A percentile compares a stretch with the other conserved stretches of the same genome.
These are phyloP conservation scores for Diaporthe vexans DNA, from an alignment of 2,329 filamentous ascomycete genomes.

Conservation along the genomic window DNA sequence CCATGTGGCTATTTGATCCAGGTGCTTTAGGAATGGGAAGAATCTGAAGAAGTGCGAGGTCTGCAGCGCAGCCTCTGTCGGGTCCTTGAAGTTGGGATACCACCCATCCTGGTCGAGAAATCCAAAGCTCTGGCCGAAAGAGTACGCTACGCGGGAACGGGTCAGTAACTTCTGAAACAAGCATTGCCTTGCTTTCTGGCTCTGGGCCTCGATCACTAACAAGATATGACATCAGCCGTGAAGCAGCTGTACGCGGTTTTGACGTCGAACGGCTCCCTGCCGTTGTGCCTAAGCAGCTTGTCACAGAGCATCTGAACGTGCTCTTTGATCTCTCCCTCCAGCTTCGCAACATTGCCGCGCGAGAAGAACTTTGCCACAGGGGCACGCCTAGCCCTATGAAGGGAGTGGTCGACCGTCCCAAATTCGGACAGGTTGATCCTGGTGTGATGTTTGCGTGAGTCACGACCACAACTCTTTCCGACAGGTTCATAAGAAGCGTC, in stretches of 20 bases:
- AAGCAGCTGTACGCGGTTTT: slow-evolving; percentile 40
- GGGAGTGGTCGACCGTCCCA: slow-evolving; percentile 42
- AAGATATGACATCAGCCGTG: slow-evolving; percentile 40
- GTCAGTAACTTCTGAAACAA: neutral
- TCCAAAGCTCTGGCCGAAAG: slow-evolving; percentile 46
- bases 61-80: slow-evolving; percentile 45
- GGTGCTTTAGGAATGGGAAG: slow-evolving; percentile 42
- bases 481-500: neutral
- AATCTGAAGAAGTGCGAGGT: slow-evolving; percentile 46
- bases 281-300: slow-evolving; percentile 39
- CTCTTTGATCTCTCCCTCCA: slow-evolving; percentile 44
- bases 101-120: slow-evolving; percentile 46
- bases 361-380: slow-evolving; percentile 45
- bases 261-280: slow-evolving; percentile 33
- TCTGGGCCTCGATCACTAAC: slow-evolving; percentile 23
- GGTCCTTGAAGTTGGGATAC: slow-evolving; percentile 46
- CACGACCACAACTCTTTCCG: neutral
- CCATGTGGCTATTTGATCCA: slow-evolving; percentile 42
- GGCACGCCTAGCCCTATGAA: slow-evolving; percentile 42
- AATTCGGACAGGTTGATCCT: slow-evolving; percentile 34
- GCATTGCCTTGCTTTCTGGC: neutral
- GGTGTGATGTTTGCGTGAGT: neutral
- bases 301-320: slow-evolving; percentile 43
- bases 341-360: slow-evolving; percentile 37
- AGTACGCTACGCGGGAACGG: slow-evolving; percentile 6